Evolutionary conservation across 768 basidiomycete genomes (phyloP), one percentile per base, ranked within the genome.

Genomic region (Stropharia rugosoannulata): DNA sequence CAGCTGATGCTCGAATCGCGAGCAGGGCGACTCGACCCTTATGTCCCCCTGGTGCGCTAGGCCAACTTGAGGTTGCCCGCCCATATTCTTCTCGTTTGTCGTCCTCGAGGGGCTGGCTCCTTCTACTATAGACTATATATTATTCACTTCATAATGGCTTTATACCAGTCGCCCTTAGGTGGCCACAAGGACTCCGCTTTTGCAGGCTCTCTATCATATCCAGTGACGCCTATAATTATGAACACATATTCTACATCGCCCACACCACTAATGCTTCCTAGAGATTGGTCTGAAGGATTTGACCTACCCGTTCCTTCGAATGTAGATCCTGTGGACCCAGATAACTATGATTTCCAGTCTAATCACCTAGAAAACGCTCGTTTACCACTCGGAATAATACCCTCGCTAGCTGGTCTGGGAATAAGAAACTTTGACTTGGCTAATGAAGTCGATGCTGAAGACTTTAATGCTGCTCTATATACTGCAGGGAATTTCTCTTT

Each of bases 271-370:
- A 60, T 64, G 39, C 59, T 69, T 22, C 64, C 62, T 47, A 57
- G 65, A 41, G 56, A 65, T 39, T 61, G 57, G 52, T 45, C 62
- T 6, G 58, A 59, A 16, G 51, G 51, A 15, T 53, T 57, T 39
- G 47, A 54, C 48, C 48, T 53, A 50, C 42, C 29, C 29, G 29
- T 32, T 32, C 29, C 57, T 53, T 57, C 55, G 22, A 54, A 56
- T 19, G 25, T 41, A 12, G 54, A 57, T 36, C 15, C 62, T 49
- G 59, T 53, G 48, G 47, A 59, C 19, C 49, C 49, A 35, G 64
- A 64, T 41, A 49, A 53, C 38, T 62, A 65, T 44, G 71, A 74
- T 29, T 74, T 72, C 54, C 74, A 75, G 56, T 73, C 75, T 37
- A 77, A 74, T 55, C 63, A 73, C 62, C 56, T 64, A 44, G 62